Evolutionary conservation across 139 green algal genomes (phyloP).

Genomic region (Desmodesmus armatus): DNA sequence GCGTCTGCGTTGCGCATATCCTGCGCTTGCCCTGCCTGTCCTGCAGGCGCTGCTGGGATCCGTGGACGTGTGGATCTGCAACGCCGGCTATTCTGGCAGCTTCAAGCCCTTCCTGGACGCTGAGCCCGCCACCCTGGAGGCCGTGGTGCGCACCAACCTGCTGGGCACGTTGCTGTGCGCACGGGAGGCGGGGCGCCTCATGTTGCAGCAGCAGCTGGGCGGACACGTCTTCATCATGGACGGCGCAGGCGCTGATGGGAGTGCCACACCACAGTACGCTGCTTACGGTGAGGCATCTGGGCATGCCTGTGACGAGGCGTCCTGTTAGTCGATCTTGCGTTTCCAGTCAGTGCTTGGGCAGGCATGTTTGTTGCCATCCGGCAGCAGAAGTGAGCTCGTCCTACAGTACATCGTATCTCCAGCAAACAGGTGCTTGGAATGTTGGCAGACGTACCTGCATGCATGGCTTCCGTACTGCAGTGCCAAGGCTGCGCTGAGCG

Average conservation of each 20-base stretch:
- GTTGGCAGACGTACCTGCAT: too few relatives aligned
- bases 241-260: slow-evolving; percentile 79
- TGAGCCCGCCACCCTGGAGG: slow-evolving; percentile 55
- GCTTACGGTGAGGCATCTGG: slow-evolving; percentile 81
- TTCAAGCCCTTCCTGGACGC: slow-evolving; percentile 74
- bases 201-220: slow-evolving; percentile 78
- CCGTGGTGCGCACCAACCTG: slow-evolving; percentile 90
- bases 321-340: too few relatives aligned
- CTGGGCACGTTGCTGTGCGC: slow-evolving; percentile 83
- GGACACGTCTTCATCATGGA: slow-evolving; percentile 96
- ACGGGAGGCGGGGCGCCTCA: slow-evolving; percentile 86
- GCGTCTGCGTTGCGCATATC: background rate
- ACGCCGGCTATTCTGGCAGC: slow-evolving; percentile 77
- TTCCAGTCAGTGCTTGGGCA: too few relatives aligned
- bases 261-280: slow-evolving; percentile 82
- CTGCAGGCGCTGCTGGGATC: slow-evolving; percentile 51
- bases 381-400: too few relatives aligned
- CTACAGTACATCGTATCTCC: too few relatives aligned
- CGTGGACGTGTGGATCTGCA: slow-evolving; percentile 91
- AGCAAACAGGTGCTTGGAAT: too few relatives aligned
- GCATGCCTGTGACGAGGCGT: too few relatives aligned
- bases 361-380: too few relatives aligned
- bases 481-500: too few relatives aligned
- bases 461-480: too few relatives aligned
- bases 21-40: background rate